Conservation (phyloP, 257 asterid genomes). For the Scutellaria barbata region DNA sequence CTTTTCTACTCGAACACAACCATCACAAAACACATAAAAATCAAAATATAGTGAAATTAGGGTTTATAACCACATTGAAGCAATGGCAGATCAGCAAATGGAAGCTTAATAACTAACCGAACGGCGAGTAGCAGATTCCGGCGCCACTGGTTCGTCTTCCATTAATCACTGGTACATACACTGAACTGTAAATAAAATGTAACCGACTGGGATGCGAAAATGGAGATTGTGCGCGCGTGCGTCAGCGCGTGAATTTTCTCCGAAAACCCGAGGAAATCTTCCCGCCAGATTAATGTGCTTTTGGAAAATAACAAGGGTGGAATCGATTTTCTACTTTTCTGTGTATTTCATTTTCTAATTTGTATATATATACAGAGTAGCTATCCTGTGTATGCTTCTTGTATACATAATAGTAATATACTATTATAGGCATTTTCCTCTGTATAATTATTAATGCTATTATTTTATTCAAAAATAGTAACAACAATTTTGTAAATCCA, state of each 20-base stretch:
- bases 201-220: slow-evolving; percentile 17
- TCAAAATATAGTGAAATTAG: slow-evolving; percentile 30
- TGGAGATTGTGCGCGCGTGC: neutral
- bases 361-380: too few species aligned
- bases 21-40: slow-evolving; percentile 8
- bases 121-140: slow-evolving; percentile 67
- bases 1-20: slow-evolving; percentile 65
- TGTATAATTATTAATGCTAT: too few species aligned
- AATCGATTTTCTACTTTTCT: slow-evolving; percentile 25
- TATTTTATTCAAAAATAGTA: too few species aligned
- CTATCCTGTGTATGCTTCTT: too few species aligned
- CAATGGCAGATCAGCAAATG: neutral
- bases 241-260: neutral
- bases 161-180: slow-evolving; percentile 33
- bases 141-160: slow-evolving; percentile 67
- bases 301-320: slow-evolving; percentile 9
- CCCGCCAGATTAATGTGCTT: slow-evolving; percentile 42
- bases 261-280: slow-evolving; percentile 31
- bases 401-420: too few species aligned
- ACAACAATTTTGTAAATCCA: too few species aligned
- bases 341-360: neutral
- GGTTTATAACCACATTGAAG: slow-evolving; percentile 24
- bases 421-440: too few species aligned
- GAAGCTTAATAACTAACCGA: slow-evolving; percentile 55
- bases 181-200: neutral